Evolutionary conservation across 768 basidiomycete genomes (phyloP).

Genomic region (Suillus tomentosus): DNA sequence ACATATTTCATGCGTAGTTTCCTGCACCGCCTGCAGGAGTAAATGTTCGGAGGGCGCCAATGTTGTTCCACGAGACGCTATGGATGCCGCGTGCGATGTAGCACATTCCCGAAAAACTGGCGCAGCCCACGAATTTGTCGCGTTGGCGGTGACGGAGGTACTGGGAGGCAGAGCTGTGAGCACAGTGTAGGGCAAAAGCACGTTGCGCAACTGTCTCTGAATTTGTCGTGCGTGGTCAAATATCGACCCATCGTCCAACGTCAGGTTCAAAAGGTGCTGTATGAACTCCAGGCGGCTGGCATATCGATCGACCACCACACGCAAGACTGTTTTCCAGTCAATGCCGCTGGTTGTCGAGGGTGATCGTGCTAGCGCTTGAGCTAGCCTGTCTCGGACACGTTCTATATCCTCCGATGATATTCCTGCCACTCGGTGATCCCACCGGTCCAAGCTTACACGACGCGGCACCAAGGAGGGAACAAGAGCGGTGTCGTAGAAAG

Average conservation of each 20-base stretch:
- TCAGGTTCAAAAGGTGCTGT: conserved; percentile 36
- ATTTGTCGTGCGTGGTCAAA: conserved; percentile 12
- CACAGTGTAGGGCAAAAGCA: conserved; percentile 18
- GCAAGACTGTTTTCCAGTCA: conserved; percentile 45
- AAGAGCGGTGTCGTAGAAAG: no score
- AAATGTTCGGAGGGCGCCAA: conserved; percentile 17
- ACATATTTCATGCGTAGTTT: conserved; percentile 23
- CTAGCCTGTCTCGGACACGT: conserved; percentile 13
- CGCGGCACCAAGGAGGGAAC: no score
- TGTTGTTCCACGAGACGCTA: not conserved
- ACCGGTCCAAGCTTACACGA: conserved; percentile 19
- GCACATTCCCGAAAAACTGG: conserved; percentile 17
- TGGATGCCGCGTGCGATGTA: conserved; percentile 12
- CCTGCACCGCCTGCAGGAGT: conserved; percentile 16
- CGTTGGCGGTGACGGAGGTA: not conserved
- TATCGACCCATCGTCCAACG: conserved; percentile 15
- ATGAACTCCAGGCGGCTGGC: conserved; percentile 44
- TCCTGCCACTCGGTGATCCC: conserved; percentile 24
- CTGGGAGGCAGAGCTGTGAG: conserved; percentile 3
- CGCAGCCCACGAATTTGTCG: conserved; percentile 15
- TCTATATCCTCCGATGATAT: conserved; percentile 19
- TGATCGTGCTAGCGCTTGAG: conserved; percentile 8
- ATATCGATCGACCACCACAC: conserved; percentile 43
- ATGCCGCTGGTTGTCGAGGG: conserved; percentile 30
- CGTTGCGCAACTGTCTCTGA: conserved; percentile 23